Conservation (phyloP, 495 filamentous ascomycete genomes). For the Cryomyces antarcticus region DNA sequence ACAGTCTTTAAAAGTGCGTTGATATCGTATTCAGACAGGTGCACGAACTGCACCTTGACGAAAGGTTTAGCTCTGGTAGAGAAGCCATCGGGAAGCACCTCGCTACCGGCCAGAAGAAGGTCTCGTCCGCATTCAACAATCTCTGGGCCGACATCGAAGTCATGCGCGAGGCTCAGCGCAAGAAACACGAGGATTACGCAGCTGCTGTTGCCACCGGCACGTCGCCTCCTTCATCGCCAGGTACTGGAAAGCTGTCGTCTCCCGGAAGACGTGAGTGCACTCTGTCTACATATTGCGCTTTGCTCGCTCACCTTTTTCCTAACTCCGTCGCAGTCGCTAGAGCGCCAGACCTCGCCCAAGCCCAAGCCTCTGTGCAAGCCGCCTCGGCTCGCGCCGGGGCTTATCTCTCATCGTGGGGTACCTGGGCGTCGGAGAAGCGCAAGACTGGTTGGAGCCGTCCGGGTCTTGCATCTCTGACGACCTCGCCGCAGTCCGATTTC, state of each 20-base stretch:
- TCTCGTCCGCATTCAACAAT: constrained; percentile 62
- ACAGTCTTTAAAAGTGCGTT: background rate
- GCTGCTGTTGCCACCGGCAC: constrained; percentile 1
- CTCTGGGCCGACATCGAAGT: constrained; percentile 78
- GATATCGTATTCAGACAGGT: constrained; percentile 15
- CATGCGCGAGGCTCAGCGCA: constrained; percentile 63
- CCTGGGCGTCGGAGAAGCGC: constrained; percentile 81
- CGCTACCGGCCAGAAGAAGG: constrained; percentile 66
- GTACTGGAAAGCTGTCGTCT: constrained; percentile 2
- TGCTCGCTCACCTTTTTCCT: background rate
- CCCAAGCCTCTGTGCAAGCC: constrained; percentile 45
- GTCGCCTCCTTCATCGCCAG: background rate
- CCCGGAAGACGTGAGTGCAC: constrained; percentile 15
- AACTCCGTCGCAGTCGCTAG: constrained; percentile 6
- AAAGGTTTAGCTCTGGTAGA: constrained; percentile 52
- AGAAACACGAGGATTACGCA: constrained; percentile 25
- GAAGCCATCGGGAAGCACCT: constrained; percentile 65
- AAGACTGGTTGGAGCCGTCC: constrained; percentile 32
- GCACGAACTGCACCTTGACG: constrained; percentile 71
- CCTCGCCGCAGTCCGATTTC: background rate
- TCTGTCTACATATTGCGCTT: background rate
- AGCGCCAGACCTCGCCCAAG: constrained; percentile 38
- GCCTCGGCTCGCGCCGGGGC: constrained; percentile 59
- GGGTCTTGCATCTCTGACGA: background rate
- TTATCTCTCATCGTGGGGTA: constrained; percentile 86